phyloP scores from a whole-genome alignment of 768 basidiomycete genomes.

The Leccinum variicolor region DNA sequence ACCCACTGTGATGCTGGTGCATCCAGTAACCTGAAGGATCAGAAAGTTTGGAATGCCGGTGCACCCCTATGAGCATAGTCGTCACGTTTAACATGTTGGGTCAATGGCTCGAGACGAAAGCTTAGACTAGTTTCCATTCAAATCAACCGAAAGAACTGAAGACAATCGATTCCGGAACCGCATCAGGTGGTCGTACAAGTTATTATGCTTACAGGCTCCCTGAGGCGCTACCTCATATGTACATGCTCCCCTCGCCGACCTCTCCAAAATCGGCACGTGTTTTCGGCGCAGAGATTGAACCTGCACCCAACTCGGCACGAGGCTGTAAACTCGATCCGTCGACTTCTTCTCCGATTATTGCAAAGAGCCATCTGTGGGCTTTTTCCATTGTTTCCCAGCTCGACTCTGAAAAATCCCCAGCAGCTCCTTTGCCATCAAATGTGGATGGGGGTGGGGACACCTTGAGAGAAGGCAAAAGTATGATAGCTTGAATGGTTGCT shows the following conservation, averaged over 20 bases:
- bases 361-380: conserved; percentile 37
- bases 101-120: too few relatives aligned
- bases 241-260: conserved; percentile 51
- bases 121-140: too few relatives aligned
- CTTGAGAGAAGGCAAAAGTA: conserved; percentile 50
- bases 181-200: neutral
- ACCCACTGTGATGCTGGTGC: neutral
- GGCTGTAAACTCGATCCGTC: conserved; percentile 4
- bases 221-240: conserved; percentile 34
- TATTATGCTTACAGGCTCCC: neutral
- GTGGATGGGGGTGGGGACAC: conserved; percentile 39
- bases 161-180: neutral
- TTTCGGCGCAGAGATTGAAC: neutral
- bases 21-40: neutral
- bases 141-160: too few relatives aligned
- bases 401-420: conserved; percentile 24
- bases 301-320: conserved; percentile 9
- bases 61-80: neutral
- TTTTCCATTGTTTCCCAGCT: conserved; percentile 35
- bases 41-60: neutral
- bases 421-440: conserved; percentile 31
- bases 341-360: conserved; percentile 26
- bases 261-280: conserved; percentile 20
- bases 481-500: conserved; percentile 11
- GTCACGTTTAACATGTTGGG: neutral